phyloP scores from a whole-genome alignment of 192 early-diverging fungal species.

The Oehlia diaphana region DNA sequence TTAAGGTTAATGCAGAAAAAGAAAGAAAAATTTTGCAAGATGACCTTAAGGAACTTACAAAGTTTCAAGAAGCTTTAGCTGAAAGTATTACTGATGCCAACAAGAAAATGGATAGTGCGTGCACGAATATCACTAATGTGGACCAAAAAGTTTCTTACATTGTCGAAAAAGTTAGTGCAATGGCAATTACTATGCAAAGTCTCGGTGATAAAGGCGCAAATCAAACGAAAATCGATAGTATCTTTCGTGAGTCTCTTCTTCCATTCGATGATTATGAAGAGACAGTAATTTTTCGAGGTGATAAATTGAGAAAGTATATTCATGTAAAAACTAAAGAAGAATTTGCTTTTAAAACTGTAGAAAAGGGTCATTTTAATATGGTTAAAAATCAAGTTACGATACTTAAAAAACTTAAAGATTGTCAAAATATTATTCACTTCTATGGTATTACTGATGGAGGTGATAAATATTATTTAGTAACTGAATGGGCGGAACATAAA shows the following conservation, averaged over 20 bases:
- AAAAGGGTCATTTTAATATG: not conserved
- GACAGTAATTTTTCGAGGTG: not conserved
- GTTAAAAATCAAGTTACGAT: not conserved
- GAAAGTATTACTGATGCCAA: not conserved
- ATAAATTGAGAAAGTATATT: not conserved
- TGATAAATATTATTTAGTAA: not conserved
- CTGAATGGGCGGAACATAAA: not conserved
- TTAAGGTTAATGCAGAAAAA: not conserved
- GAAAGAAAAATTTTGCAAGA: not conserved
- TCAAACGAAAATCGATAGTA: not conserved
- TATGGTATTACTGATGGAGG: not conserved
- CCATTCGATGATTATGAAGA: not conserved
- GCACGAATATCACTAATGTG: not conserved
- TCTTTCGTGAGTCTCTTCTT: not conserved
- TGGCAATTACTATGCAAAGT: not conserved
- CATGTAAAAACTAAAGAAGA: not conserved
- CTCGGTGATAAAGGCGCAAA: not conserved
- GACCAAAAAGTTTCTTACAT: not conserved
- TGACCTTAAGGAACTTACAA: not conserved
- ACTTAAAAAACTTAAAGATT: not conserved
- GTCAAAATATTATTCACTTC: not conserved
- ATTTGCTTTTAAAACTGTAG: not conserved
- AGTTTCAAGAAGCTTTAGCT: not conserved
- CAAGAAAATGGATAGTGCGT: not conserved
- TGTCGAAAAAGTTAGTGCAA: not conserved